Base-by-base conservation (phyloP, 176 grass and related monocot genomes). In the Aegilops umbellulata region DNA sequence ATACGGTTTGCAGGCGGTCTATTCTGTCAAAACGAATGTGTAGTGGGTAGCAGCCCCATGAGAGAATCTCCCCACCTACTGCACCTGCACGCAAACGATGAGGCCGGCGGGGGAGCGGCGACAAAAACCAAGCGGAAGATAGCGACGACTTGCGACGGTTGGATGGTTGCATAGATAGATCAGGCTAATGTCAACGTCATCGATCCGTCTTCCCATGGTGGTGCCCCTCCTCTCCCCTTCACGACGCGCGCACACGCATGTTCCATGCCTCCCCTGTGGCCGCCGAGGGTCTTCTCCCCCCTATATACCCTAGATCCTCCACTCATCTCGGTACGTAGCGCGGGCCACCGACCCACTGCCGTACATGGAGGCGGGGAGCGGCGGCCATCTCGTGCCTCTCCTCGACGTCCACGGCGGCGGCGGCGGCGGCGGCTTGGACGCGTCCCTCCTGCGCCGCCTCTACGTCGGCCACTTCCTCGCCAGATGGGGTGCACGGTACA, bases 401-500 rank as follows among this genome's bases (percentile, higher is more conserved):
- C 87, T 89, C 4, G 66, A 25, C 36, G 60, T 31, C 20, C 30
- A 14, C 10, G 47, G 22, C 51, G 36, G 17, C 4, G 15, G 14
- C 14, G 46, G 14, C 14, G 46, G 25, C 3, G 51, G 76, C 4
- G 10, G 26, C 7, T 65, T 74, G 57, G 22, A 94, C 17, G 74
- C 42, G 22, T 81, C 82, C 4, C 86, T 95, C 60, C 82, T 94
- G 71, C 88, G 82, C n/a, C 79, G 90, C 49, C 91, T 95, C 88
- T 98, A 94, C 75, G 76, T 83, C 34, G 93, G 91, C 12, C 96
- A 98, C 82, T 93, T 92, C 69, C 94, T 98, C 20, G 87, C 93
- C 8, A 87, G 93, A 91, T 98, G 96, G 96, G 88, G 90, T 22
- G 92, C 92, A 42, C 87, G 93, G 96, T 98, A 55, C 13, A 53